These are phyloP conservation scores for Pythium periplocum DNA, from an alignment of 352 stramenopile species.

Conservation along the genomic window DNA sequence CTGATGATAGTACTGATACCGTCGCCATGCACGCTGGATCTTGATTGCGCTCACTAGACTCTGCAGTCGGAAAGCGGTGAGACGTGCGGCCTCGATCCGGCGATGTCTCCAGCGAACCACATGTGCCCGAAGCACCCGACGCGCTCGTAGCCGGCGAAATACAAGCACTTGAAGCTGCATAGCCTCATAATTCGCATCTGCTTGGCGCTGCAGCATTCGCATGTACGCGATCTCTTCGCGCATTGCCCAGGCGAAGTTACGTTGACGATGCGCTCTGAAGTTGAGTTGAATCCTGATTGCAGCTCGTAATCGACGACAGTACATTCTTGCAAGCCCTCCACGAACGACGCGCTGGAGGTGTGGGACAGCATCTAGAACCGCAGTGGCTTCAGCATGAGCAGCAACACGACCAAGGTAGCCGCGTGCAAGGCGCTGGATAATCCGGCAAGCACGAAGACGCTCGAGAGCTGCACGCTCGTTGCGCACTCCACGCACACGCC, in stretches of 20 bases:
- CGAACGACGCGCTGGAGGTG: conserved; percentile 51
- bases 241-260: conserved; percentile 39
- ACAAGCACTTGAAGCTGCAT: conserved; percentile 38
- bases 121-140: conserved; percentile 36
- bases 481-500: conserved; percentile 28
- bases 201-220: conserved; percentile 32
- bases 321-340: conserved; percentile 33
- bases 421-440: conserved; percentile 48
- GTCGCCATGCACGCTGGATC: conserved; percentile 60
- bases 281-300: conserved; percentile 43
- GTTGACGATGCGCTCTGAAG: conserved; percentile 48
- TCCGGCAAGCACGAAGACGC: conserved; percentile 8
- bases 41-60: conserved; percentile 41
- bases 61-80: conserved; percentile 33
- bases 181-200: conserved; percentile 34
- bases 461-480: conserved; percentile 31
- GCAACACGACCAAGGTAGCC: conserved; percentile 46
- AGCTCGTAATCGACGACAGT: conserved; percentile 30
- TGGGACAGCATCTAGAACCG: conserved; percentile 34
- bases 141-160: conserved; percentile 46
- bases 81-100: conserved; percentile 22
- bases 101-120: conserved; percentile 35
- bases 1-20: conserved; percentile 30
- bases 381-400: conserved; percentile 27
- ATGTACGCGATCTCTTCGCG: conserved; percentile 61